These are phyloP conservation scores for Metschnikowia kofuensis DNA, from an alignment of 805 yeast genomes.

Conservation along the genomic window DNA sequence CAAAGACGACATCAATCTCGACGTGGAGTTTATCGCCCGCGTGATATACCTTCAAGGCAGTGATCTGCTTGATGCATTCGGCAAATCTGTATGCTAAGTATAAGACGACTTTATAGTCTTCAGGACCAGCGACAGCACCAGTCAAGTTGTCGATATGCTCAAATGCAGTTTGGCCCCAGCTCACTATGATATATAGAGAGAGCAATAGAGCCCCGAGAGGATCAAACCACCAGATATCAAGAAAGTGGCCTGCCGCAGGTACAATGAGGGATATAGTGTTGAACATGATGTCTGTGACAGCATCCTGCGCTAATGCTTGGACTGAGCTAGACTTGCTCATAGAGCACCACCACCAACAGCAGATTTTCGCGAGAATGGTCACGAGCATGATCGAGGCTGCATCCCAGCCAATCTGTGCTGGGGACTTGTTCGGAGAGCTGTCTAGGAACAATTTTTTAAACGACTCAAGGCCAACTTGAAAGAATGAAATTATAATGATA, in stretches of 20 bases:
- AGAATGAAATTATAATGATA: constrained; percentile 65
- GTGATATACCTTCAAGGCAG: constrained; percentile 68
- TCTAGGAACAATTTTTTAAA: constrained; percentile 43
- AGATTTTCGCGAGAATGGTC: constrained; percentile 59
- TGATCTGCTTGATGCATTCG: constrained; percentile 59
- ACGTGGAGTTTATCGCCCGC: constrained; percentile 75
- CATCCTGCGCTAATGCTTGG: constrained; percentile 80
- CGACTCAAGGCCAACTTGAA: constrained; percentile 70
- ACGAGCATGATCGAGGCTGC: constrained; percentile 58
- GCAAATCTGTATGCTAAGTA: constrained; percentile 70
- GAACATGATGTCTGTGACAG: constrained; percentile 72
- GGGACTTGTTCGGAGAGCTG: constrained; percentile 27
- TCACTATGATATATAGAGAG: constrained; percentile 57
- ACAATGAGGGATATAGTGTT: constrained; percentile 68
- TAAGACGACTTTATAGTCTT: constrained; percentile 62
- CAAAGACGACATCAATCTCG: constrained; percentile 68
- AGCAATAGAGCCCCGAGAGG: constrained; percentile 68
- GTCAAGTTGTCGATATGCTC: constrained; percentile 75
- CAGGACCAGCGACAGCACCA: constrained; percentile 64
- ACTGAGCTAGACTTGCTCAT: constrained; percentile 61
- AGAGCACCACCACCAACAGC: constrained; percentile 64
- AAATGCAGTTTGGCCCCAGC: constrained; percentile 64
- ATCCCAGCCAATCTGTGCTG: constrained; percentile 48
- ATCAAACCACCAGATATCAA: constrained; percentile 67
- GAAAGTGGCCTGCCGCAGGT: constrained; percentile 58